Conservation (phyloP, 176 grass and related monocot species). For the Cenchrus americanus region DNA sequence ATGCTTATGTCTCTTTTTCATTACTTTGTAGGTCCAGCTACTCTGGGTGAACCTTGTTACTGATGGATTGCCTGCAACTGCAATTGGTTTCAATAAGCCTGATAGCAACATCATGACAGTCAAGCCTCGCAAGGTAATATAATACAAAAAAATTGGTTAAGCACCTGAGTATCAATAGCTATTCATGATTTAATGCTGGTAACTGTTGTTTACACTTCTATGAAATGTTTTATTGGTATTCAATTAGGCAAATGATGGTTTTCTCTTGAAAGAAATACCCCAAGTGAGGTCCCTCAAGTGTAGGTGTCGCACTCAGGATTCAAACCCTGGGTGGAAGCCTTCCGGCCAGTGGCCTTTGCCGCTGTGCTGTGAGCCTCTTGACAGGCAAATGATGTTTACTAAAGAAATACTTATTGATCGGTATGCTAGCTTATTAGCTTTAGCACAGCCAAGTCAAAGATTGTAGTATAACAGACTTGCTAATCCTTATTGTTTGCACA, state of each 20-base stretch:
- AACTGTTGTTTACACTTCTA: constrained; percentile 21
- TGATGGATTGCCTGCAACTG: constrained; percentile 95
- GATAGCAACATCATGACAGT: constrained; percentile 90
- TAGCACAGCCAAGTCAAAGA: constrained; percentile 16
- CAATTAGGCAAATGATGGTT: background rate
- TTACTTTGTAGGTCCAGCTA: constrained; percentile 81
- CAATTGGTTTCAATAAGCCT: constrained; percentile 98
- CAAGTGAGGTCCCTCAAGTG: too few relatives aligned
- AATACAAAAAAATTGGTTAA: background rate
- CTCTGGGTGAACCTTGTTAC: constrained; percentile 99
- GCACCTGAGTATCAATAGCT: constrained; percentile 3
- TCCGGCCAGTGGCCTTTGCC: too few relatives aligned
- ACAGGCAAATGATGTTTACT: background rate
- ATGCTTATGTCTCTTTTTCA: constrained; percentile 10
- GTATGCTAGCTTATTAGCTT: background rate
- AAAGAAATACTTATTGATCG: background rate
- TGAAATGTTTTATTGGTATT: background rate
- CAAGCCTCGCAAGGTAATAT: constrained; percentile 89
- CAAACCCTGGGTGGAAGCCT: too few relatives aligned
- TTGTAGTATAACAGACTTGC: background rate
- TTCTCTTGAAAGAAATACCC: too few relatives aligned
- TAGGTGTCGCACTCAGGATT: too few relatives aligned
- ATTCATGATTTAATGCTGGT: constrained; percentile 28
- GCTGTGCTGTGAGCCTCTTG: too few relatives aligned
- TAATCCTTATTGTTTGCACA: background rate